These are phyloP conservation scores for Brasenia schreberi DNA, from an alignment of 164 flowering plant species.

Conservation along the genomic window DNA sequence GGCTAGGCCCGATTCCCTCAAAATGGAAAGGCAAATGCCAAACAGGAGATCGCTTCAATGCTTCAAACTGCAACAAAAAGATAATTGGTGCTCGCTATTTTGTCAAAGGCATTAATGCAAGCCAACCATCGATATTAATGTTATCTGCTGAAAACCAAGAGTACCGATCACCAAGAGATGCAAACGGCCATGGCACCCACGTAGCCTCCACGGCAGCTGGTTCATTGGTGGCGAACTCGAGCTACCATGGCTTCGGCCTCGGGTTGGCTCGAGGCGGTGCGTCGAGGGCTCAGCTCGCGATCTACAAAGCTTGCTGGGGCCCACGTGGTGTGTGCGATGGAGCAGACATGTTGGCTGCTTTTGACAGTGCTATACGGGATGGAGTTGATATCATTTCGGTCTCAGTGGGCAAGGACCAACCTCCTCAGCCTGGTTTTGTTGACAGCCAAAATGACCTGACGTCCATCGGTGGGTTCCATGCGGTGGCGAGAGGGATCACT, in stretches of 20 bases:
- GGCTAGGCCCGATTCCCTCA: slow-evolving; percentile 20
- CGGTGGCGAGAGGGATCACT: slow-evolving; percentile 33
- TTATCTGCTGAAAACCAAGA: background rate
- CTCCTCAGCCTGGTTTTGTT: too few relatives aligned
- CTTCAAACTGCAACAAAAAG: slow-evolving; percentile 4
- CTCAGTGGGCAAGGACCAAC: too few relatives aligned
- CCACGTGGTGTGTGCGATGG: background rate
- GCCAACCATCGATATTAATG: too few relatives aligned
- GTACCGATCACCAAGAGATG: slow-evolving; percentile 5
- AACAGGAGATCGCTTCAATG: slow-evolving; percentile 11
- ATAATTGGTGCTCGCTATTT: too few relatives aligned
- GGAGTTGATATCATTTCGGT: slow-evolving; percentile 6
- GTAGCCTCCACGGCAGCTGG: slow-evolving; percentile 7
- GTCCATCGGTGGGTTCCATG: slow-evolving; percentile 13
- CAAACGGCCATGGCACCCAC: slow-evolving; percentile 2
- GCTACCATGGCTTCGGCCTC: slow-evolving; percentile 1
- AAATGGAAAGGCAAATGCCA: slow-evolving; percentile 25
- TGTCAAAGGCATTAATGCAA: too few relatives aligned
- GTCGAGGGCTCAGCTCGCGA: slow-evolving; percentile 4
- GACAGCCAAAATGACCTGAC: background rate
- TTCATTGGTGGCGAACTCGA: background rate
- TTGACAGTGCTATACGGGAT: slow-evolving; percentile 7
- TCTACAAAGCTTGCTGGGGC: slow-evolving; percentile 6
- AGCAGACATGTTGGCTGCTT: slow-evolving; percentile 5
- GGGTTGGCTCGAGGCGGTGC: slow-evolving; percentile 9